Base-by-base conservation (phyloP, 2,329 filamentous ascomycete species). In the Arthrinium puccinioides region DNA sequence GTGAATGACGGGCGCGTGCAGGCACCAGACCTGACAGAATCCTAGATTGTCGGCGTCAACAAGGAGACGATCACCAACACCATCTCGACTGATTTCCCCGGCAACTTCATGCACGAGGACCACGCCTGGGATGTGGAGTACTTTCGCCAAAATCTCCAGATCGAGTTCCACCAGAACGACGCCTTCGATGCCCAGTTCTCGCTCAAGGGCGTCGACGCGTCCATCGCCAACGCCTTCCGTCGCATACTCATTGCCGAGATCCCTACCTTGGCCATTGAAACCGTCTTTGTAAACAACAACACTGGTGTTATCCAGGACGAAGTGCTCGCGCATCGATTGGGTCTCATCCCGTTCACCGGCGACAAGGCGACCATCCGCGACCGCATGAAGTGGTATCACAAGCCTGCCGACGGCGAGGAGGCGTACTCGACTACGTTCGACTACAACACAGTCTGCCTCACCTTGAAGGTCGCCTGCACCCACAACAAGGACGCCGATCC, bases 291-390 rank as follows among this genome's bases (percentile, higher is more conserved):
- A 46, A 77, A 87, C 59, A 94, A 96, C 70, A 98, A 98, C 70
- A 97, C 90, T 35, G 95, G 87, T 5, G 88, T 98, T 24, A 92
- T 98, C 54, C 90, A 97, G 61, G 92, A 98, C 58, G 92, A 98
- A 68, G 90, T 98, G 5, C 80, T 98, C 36, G 83, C 89, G 13
- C 86, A 92, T 60, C 77, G 92, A 30, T 72, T 98, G 21, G 92
- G 92, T 41, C 77, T 98, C 31, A 84, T 98, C 38, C 92, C 94
- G 14, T 82, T 98, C 50, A 84, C 82, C 47, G 92, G 87, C 48
- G 77, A 79, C 43, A 77, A 81, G 46, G 74, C 84, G 38, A 89
- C 86, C 36, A 70, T 98, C 38, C 69, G 69, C 40, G 77, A 83
- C 50, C 89, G 81, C 69, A 72, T 97, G 66, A 81, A 80, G 57